Conservation (phyloP, 2,329 filamentous ascomycete genomes). For the Trichoderma simmonsii region DNA sequence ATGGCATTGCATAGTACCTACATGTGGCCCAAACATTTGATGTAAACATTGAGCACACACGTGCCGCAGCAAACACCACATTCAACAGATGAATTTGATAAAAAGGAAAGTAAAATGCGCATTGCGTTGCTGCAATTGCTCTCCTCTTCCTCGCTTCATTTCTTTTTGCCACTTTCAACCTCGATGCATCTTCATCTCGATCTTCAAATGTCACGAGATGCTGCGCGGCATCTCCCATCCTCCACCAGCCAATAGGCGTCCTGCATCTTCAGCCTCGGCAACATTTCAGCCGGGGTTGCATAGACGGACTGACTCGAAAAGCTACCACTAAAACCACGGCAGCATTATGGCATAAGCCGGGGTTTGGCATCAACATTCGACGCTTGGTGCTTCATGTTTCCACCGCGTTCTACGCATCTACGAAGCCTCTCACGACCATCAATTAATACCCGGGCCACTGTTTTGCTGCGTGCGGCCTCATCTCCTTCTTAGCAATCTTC, state of each 20-base stretch:
- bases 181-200: not conserved
- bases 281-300: constrained; percentile 4
- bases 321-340: constrained; percentile 3
- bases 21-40: not conserved
- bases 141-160: not conserved
- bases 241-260: constrained; percentile 1
- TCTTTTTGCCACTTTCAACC: not conserved
- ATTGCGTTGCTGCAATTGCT: not conserved
- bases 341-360: constrained; percentile 6
- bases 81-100: not conserved
- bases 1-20: not conserved
- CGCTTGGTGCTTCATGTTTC: not conserved
- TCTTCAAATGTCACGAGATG: not conserved
- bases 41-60: not conserved
- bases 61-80: not conserved
- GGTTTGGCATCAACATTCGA: constrained; percentile 5
- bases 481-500: not conserved
- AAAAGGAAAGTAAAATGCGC: not conserved
- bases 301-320: constrained; percentile 12
- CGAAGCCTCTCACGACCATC: constrained; percentile 1
- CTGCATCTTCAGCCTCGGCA: constrained; percentile 16
- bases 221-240: not conserved
- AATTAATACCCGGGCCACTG: not conserved
- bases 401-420: not conserved
- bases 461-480: not conserved